Base-by-base conservation (phyloP, 2,329 filamentous ascomycete species). In the Xylariaceae sp. region DNA sequence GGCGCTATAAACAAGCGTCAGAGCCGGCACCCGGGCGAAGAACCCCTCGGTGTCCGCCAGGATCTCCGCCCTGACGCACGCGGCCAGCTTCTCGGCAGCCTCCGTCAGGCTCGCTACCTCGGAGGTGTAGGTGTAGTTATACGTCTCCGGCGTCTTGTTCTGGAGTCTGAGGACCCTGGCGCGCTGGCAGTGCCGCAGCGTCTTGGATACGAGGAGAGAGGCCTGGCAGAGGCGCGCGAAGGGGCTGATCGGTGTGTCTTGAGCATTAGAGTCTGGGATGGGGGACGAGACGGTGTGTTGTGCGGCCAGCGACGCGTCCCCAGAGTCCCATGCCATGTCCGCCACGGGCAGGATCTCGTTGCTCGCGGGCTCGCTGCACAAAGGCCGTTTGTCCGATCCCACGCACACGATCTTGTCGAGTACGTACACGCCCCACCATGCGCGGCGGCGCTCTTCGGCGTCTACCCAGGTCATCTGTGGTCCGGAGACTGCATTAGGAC, bases 151-250 rank as follows among this genome's bases (percentile, higher is more conserved):
- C 4, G 38, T 50, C 23, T 50, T 34, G 12, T 41, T 35, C 16
- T 29, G 40, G 31, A 28, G 16, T 15, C 23, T 34, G 28, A 39
- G 38, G n/a, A 30, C 37, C 29, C 43, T 38, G 6, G 35, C 38
- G 36, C 34, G 32, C 34, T 43, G 28, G 17, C 31, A 37, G 43
- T 47, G 35, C 8, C 36, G 9, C 16, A 64, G 47, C n/a, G 61
- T 55, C 40, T 56, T 54, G 27, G 57, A 59, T 15, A 64, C 35
- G 33, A 66, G 53, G 14, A 63, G 50, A 14, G 55, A 57, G 14
- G 57, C 55, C 51, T 68, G 64, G 36, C 61, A 65, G 29, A 78
- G 63, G 40, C 73, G 68, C 4, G 70, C 69, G 57, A 73, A 78
- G 28, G 74, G 60, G 14, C 67, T 63, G 38, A 70, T 51, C 7